These are phyloP conservation scores for Sonneratia alba DNA, from an alignment of 345 rosid genomes.

Conservation along the genomic window DNA sequence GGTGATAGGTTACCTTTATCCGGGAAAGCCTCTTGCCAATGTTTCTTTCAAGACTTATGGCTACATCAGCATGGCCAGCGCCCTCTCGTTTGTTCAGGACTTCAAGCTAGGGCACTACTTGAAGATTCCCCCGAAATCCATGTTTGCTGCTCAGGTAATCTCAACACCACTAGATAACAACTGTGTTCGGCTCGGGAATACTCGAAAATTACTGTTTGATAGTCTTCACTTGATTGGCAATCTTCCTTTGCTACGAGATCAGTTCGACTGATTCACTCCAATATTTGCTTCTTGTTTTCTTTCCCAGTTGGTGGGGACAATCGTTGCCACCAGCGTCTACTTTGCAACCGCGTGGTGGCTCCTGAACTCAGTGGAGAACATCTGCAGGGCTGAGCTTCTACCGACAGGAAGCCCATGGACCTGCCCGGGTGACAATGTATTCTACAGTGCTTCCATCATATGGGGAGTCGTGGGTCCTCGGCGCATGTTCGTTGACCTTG, in stretches of 20 bases:
- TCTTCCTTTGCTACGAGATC: too few relatives aligned
- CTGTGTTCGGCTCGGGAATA: too few relatives aligned
- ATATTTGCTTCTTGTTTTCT: too few relatives aligned
- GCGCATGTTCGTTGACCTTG: slow-evolving; percentile 74
- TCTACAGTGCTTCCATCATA: slow-evolving; percentile 87
- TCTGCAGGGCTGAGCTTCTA: slow-evolving; percentile 51
- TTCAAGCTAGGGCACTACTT: slow-evolving; percentile 56
- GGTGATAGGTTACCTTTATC: slow-evolving; percentile 48
- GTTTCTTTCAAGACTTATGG: slow-evolving; percentile 44
- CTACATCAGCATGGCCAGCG: slow-evolving; percentile 32
- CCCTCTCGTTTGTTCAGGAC: slow-evolving; percentile 36
- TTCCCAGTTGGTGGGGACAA: slow-evolving; percentile 71
- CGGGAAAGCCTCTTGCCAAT: slow-evolving; percentile 45
- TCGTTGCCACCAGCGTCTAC: slow-evolving; percentile 66
- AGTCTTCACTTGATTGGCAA: too few relatives aligned
- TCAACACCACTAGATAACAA: too few relatives aligned
- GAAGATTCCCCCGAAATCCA: slow-evolving; percentile 51
- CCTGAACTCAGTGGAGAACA: slow-evolving; percentile 62
- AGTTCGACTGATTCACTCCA: too few relatives aligned
- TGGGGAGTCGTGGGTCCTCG: slow-evolving; percentile 92
- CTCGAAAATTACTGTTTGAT: too few relatives aligned
- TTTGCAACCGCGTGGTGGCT: slow-evolving; percentile 98
- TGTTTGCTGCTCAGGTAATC: slow-evolving; percentile 44
- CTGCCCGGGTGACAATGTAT: slow-evolving; percentile 89
- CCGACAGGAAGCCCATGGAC: slow-evolving; percentile 92